These are phyloP conservation scores for Phytopythium sindhum DNA, from an alignment of 352 stramenopile genomes.

Conservation along the genomic window DNA sequence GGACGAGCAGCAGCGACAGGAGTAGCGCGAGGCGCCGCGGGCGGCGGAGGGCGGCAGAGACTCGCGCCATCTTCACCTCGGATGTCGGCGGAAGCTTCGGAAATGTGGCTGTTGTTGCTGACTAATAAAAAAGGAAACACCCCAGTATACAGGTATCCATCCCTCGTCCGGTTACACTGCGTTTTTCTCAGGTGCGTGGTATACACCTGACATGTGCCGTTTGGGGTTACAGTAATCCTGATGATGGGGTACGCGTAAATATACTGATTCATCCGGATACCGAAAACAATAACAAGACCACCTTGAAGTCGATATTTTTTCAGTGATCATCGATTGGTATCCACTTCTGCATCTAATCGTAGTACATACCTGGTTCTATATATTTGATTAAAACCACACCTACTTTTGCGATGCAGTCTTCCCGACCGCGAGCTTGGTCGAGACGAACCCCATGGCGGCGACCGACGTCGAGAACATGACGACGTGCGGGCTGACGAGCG, in stretches of 20 bases:
- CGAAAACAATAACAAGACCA: not conserved
- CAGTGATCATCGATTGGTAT: no score
- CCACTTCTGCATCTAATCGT: no score
- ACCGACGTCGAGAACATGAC: conserved; percentile 69
- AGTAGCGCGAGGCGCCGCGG: not conserved
- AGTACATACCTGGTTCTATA: no score
- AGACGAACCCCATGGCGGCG: conserved; percentile 63
- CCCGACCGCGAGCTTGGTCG: conserved; percentile 51
- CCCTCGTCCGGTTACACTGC: not conserved
- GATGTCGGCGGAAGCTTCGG: not conserved
- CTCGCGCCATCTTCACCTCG: conserved; percentile 1
- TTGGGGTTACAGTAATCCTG: not conserved
- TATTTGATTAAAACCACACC: not conserved
- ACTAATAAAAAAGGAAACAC: not conserved
- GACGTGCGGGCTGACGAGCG: conserved; percentile 51
- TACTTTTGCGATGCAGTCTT: not conserved
- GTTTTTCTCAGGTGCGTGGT: conserved; percentile 4
- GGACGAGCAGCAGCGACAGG: not conserved
- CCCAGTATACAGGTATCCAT: conserved; percentile 6
- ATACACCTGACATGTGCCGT: not conserved
- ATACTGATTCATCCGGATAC: not conserved
- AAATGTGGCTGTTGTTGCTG: not conserved
- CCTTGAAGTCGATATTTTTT: no score
- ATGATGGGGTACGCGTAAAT: not conserved
- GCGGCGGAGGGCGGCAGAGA: not conserved